phyloP scores from a whole-genome alignment of 768 basidiomycete species.

The Paxillus rubicundulus region DNA sequence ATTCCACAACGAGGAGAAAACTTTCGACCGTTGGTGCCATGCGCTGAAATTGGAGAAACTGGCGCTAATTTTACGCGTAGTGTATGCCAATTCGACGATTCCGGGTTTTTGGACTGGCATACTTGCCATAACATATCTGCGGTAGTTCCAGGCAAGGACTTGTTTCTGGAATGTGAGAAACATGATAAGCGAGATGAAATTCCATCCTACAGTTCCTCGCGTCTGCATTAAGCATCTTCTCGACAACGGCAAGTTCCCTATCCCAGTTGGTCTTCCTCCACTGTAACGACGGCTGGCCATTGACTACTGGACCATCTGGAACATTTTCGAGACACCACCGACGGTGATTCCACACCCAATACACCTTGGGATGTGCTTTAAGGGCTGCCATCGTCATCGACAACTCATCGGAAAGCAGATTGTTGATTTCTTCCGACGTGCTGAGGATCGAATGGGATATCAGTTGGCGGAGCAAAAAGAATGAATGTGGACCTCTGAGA shows the following conservation, averaged over 20 bases:
- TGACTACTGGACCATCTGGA: conserved; percentile 63
- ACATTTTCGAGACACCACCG: conserved; percentile 91
- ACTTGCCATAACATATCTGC: conserved; percentile 76
- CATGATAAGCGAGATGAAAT: neutral
- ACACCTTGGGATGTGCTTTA: conserved; percentile 88
- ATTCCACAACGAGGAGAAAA: conserved; percentile 66
- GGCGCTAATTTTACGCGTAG: conserved; percentile 84
- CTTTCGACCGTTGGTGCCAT: conserved; percentile 95
- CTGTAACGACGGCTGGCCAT: conserved; percentile 42
- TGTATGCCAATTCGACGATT: conserved; percentile 77
- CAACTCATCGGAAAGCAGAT: conserved; percentile 69
- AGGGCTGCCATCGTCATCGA: conserved; percentile 78
- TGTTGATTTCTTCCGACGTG: conserved; percentile 57
- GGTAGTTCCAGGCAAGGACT: conserved; percentile 97
- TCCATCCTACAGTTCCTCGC: conserved; percentile 80
- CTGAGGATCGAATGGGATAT: conserved; percentile 38
- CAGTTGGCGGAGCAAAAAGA: neutral
- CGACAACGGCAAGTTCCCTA: conserved; percentile 80
- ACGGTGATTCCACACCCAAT: conserved; percentile 99
- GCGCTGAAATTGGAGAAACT: conserved; percentile 99
- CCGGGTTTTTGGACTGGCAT: conserved; percentile 60
- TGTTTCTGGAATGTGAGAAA: conserved; percentile 9
- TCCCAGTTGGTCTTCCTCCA: conserved; percentile 86
- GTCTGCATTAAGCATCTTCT: conserved; percentile 90
- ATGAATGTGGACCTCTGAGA: conserved; percentile 48